Conservation (phyloP, 2,329 filamentous ascomycete genomes). For the Decorospora gaudefroyi region DNA sequence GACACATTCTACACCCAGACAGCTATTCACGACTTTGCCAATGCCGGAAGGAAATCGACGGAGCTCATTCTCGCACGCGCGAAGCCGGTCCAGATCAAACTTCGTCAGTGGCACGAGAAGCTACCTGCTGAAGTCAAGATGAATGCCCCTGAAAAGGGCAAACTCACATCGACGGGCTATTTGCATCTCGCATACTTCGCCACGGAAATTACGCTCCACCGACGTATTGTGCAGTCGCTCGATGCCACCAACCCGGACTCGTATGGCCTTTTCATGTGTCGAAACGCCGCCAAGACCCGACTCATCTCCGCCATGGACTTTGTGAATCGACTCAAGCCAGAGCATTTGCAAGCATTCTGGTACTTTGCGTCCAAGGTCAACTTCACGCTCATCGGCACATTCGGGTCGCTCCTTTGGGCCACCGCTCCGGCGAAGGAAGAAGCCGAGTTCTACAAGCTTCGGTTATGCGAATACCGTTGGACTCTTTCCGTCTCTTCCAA, state of each 20-base stretch:
- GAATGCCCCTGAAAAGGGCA: constrained; percentile 56
- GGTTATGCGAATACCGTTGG: constrained; percentile 90
- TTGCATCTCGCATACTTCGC: constrained; percentile 92
- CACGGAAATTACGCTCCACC: constrained; percentile 89
- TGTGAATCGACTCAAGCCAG: constrained; percentile 85
- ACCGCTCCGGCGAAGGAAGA: constrained; percentile 87
- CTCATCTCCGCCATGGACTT: constrained; percentile 97
- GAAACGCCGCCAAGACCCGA: constrained; percentile 88
- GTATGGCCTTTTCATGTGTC: constrained; percentile 89
- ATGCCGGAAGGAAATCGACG: constrained; percentile 70
- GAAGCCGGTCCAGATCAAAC: constrained; percentile 79
- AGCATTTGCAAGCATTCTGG: constrained; percentile 91
- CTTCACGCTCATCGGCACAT: constrained; percentile 93
- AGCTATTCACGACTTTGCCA: constrained; percentile 70
- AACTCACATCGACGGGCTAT: constrained; percentile 60
- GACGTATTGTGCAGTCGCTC: constrained; percentile 85
- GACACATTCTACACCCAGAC: constrained; percentile 81
- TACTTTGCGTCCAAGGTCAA: constrained; percentile 86
- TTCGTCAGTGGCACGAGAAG: constrained; percentile 79
- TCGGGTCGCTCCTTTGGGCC: constrained; percentile 86
- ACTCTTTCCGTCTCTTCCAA: constrained; percentile 85
- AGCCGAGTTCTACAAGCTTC: constrained; percentile 85
- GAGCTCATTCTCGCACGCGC: constrained; percentile 74
- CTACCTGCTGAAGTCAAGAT: constrained; percentile 68
- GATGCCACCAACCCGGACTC: constrained; percentile 63